These are phyloP conservation scores for Sarocladium brachiariae DNA, from an alignment of 2,329 filamentous ascomycete genomes.

Conservation along the genomic window DNA sequence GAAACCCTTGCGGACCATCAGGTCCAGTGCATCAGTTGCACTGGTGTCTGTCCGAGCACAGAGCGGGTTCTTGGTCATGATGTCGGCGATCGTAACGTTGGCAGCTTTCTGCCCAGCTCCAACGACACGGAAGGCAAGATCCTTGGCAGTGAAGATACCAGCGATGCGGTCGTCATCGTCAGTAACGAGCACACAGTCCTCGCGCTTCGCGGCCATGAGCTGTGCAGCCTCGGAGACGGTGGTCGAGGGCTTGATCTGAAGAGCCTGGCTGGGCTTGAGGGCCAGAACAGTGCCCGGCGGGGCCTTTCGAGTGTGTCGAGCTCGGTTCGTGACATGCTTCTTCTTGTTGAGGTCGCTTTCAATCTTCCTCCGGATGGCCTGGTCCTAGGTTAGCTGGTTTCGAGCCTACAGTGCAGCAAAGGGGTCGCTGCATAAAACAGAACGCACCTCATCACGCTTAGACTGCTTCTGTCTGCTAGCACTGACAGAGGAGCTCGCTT, in stretches of 20 bases:
- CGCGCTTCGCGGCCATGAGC: conserved; percentile 96
- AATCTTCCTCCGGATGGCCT: conserved; percentile 96
- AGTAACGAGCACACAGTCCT: conserved; percentile 95
- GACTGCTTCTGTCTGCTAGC: conserved; percentile 93
- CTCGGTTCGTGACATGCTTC: conserved; percentile 71
- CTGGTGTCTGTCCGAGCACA: conserved; percentile 97
- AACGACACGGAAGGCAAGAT: conserved; percentile 94
- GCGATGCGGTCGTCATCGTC: conserved; percentile 97
- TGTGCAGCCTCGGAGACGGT: conserved; percentile 95
- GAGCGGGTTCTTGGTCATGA: conserved; percentile 99
- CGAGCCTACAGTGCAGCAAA: background rate
- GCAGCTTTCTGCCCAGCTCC: conserved; percentile 83
- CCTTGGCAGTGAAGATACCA: conserved; percentile 98
- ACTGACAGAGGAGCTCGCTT: conserved; percentile 66
- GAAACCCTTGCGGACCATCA: conserved; percentile 98
- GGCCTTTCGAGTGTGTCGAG: conserved; percentile 83
- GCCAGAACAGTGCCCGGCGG: conserved; percentile 94
- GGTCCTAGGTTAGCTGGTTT: conserved; percentile 11
- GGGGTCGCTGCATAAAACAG: background rate
- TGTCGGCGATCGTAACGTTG: conserved; percentile 89
- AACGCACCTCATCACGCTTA: conserved; percentile 91
- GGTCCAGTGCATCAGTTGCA: conserved; percentile 90
- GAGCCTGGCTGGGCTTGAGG: conserved; percentile 86
- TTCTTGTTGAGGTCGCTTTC: conserved; percentile 98
- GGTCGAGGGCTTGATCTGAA: conserved; percentile 94